Evolutionary conservation across 805 yeast species (phyloP).

Genomic region (Scheffersomyces ergatensis): DNA sequence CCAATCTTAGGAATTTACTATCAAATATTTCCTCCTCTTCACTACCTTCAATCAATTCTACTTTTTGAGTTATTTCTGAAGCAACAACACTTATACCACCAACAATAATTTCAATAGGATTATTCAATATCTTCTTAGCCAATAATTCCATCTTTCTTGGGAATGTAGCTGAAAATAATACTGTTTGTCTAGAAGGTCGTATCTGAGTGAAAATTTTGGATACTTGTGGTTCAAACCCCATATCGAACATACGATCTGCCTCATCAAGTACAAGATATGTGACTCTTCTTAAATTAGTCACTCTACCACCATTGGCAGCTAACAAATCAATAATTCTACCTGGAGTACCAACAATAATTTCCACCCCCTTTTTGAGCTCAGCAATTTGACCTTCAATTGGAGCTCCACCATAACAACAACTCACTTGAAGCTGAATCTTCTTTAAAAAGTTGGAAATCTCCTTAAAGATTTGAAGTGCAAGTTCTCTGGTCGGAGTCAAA

Average conservation of each 20-base stretch:
- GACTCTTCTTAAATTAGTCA: slow-evolving; percentile 63
- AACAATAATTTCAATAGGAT: slow-evolving; percentile 74
- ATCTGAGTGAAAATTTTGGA: slow-evolving; percentile 71
- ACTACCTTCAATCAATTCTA: slow-evolving; percentile 55
- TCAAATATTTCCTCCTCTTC: slow-evolving; percentile 30
- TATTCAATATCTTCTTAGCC: slow-evolving; percentile 60
- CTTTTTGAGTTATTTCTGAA: slow-evolving; percentile 71
- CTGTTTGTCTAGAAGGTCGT: slow-evolving; percentile 85
- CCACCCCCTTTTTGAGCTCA: slow-evolving; percentile 71
- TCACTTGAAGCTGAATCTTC: slow-evolving; percentile 43
- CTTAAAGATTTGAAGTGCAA: slow-evolving; percentile 78
- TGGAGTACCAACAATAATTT: slow-evolving; percentile 89
- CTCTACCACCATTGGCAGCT: slow-evolving; percentile 77
- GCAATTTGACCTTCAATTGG: slow-evolving; percentile 80
- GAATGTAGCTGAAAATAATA: slow-evolving; percentile 91
- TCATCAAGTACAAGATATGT: slow-evolving; percentile 91
- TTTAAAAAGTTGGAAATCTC: slow-evolving; percentile 62
- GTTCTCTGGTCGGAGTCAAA: slow-evolving; percentile 88
- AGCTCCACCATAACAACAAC: slow-evolving; percentile 92
- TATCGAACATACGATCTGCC: slow-evolving; percentile 94
- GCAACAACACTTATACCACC: slow-evolving; percentile 83
- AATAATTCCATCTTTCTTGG: slow-evolving; percentile 75
- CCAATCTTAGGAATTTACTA: slow-evolving; percentile 51
- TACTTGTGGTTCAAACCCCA: slow-evolving; percentile 97
- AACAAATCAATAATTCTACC: slow-evolving; percentile 89